Percentiles rank a stretch among this genome's conserved stretches.
phyloP scores from a whole-genome alignment of 208 protist species.

The Naegleria lovaniensis region DNA sequence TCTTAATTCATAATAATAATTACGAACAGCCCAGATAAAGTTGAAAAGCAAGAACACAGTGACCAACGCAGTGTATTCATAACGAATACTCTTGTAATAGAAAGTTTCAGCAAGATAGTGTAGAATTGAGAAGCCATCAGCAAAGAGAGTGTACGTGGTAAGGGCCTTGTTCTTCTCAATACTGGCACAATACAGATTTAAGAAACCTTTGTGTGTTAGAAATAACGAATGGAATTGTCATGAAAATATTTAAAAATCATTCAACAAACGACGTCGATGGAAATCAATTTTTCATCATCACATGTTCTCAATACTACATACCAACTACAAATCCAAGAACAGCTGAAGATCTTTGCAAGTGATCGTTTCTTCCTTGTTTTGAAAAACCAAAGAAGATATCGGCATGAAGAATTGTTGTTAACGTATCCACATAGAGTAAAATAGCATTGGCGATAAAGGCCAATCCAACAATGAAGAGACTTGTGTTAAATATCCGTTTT shows the following conservation, averaged over 20 bases:
- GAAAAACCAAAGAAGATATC: not conserved
- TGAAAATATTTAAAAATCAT: no score
- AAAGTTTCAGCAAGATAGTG: not conserved
- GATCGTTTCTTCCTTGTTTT: not conserved
- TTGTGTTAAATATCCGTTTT: not conserved
- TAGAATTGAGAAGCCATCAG: not conserved
- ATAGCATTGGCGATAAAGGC: not conserved
- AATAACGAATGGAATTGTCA: no score
- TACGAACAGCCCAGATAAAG: not conserved
- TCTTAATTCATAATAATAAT: constrained; percentile 2
- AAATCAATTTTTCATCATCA: no score
- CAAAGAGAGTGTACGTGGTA: not conserved
- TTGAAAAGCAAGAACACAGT: not conserved
- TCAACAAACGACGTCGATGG: no score
- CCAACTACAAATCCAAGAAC: not conserved
- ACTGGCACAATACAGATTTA: not conserved
- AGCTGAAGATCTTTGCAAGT: not conserved
- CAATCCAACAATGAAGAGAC: not conserved
- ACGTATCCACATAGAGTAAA: not conserved
- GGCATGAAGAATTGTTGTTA: not conserved
- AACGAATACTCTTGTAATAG: not conserved
- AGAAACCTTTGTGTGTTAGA: not conserved
- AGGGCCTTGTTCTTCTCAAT: not conserved
- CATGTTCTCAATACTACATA: no score
- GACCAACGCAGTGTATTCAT: not conserved